These are phyloP conservation scores for Candida yuanshanica DNA, from an alignment of 805 yeast species.

Conservation along the genomic window DNA sequence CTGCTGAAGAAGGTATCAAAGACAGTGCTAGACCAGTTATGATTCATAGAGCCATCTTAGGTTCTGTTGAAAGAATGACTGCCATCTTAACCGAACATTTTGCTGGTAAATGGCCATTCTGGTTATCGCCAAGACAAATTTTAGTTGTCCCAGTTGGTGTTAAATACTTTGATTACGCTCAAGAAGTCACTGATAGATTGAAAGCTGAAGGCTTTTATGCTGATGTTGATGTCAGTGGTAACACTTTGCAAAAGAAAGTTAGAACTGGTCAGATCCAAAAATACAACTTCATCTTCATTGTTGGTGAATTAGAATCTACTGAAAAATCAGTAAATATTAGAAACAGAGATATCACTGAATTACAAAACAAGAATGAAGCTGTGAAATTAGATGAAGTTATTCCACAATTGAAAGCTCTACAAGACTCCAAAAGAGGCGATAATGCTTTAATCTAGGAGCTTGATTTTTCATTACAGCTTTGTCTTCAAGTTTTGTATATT, in stretches of 20 bases:
- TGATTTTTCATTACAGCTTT: background rate
- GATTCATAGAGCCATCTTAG: conserved; percentile 98
- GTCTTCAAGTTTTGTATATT: background rate
- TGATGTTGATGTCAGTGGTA: conserved; percentile 90
- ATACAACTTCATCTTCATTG: conserved; percentile 93
- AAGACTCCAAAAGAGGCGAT: conserved; percentile 69
- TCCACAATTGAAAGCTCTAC: conserved; percentile 59
- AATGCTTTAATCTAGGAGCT: conserved; percentile 34
- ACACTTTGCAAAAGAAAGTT: conserved; percentile 96
- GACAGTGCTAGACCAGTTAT: conserved; percentile 86
- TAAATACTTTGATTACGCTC: conserved; percentile 86
- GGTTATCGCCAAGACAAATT: conserved; percentile 99
- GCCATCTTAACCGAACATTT: conserved; percentile 97
- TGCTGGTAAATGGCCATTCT: conserved; percentile 99
- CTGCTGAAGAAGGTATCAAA: conserved; percentile 38
- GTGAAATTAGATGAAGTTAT: conserved; percentile 69
- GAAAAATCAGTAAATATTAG: conserved; percentile 85
- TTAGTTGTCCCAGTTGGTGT: conserved; percentile 96
- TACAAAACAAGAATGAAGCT: conserved; percentile 90
- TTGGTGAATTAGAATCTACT: conserved; percentile 89
- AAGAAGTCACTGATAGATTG: conserved; percentile 62
- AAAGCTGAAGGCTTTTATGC: conserved; percentile 79
- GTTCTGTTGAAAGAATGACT: conserved; percentile 98
- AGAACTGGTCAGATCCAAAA: conserved; percentile 93
- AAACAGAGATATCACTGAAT: conserved; percentile 89